Base-by-base conservation (phyloP, 345 rosid species). In the Cardamine chenopodiifolia region DNA sequence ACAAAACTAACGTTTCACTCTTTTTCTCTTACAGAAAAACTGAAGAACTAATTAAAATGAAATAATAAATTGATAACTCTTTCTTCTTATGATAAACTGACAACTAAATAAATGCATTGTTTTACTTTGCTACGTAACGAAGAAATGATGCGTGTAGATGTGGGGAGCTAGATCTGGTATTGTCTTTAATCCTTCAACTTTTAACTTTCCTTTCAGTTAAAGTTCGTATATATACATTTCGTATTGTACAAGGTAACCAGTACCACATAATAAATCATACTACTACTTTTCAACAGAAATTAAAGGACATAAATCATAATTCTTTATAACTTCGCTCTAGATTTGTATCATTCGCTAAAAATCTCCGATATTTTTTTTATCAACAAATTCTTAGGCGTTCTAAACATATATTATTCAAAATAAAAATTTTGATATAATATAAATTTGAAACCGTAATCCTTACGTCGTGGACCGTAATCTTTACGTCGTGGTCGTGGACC, bases 381-480 rank as follows among this genome's bases (percentile, higher is more conserved):
- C 2, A 39, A 54, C 17, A 54, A 20, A 64, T 15, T 54, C 47
- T 49, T 11, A 4, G 31, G 14, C 17, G 18, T 31, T 15, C 3
- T n/a, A 53, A 54, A 31, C 39, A 42, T 20, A 11, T 65, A 53
- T 8, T 32, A 42, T 25, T 54, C 17, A 19, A 26, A n/a, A n/a
- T n/a, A n/a, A n/a, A n/a, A n/a, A n/a, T n/a, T 2, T 14, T 19
- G 7, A 4, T 15, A 45, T 18, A 56, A 54, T 39, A 22, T 35
- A 37, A 19, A 31, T 15, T 23, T 40, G 70, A 75, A 29, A 67
- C 6, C 73, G 68, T 75, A 50, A 59, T 15, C 59, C 49, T 55
- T 22, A 73, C 56, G 78, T 54, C 55, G 70, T 73, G 71, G 71
- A 67, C 61, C 68, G 78, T 74, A 66, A 75, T 28, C 34, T n/a